Evolutionary conservation across 805 yeast genomes (phyloP).

Genomic region (Diddensiella santjacobensis): DNA sequence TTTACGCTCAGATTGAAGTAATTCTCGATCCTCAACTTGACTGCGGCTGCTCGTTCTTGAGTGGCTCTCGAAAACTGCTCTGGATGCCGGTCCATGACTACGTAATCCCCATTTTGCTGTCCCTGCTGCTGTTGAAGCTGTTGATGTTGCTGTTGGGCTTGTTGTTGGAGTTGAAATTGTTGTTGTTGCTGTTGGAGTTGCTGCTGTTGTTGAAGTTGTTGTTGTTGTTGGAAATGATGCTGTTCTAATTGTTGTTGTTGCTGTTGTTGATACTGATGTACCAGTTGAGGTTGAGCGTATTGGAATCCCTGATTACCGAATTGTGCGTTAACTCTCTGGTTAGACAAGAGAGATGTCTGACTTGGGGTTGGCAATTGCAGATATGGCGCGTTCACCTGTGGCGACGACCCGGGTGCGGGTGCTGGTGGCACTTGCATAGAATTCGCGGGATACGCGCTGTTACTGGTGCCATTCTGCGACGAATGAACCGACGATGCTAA

Average conservation of each 20-base stretch:
- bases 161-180: constrained; percentile 12
- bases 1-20: constrained; percentile 80
- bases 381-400: constrained; percentile 17
- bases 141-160: constrained; percentile 9
- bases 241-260: constrained; percentile 6
- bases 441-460: constrained; percentile 26
- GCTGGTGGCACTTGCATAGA: constrained; percentile 34
- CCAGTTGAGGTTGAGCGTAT: constrained; percentile 1
- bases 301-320: constrained; percentile 1
- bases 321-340: constrained; percentile 1
- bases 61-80: constrained; percentile 66
- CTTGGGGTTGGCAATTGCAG: constrained; percentile 21
- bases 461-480: constrained; percentile 2
- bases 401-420: constrained; percentile 28
- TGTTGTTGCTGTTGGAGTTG: constrained; percentile 8
- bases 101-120: constrained; percentile 43
- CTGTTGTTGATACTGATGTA: constrained; percentile 15
- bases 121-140: constrained; percentile 19
- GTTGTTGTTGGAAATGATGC: constrained; percentile 4
- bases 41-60: constrained; percentile 81
- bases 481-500: constrained; percentile 28
- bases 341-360: constrained; percentile 22
- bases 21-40: constrained; percentile 76
- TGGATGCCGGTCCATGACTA: constrained; percentile 79
- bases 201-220: constrained; percentile 6